Percentiles rank a stretch among this genome's conserved stretches.
Evolutionary conservation across 441 rosid genomes (phyloP).

Genomic region (Croton setiger): DNA sequence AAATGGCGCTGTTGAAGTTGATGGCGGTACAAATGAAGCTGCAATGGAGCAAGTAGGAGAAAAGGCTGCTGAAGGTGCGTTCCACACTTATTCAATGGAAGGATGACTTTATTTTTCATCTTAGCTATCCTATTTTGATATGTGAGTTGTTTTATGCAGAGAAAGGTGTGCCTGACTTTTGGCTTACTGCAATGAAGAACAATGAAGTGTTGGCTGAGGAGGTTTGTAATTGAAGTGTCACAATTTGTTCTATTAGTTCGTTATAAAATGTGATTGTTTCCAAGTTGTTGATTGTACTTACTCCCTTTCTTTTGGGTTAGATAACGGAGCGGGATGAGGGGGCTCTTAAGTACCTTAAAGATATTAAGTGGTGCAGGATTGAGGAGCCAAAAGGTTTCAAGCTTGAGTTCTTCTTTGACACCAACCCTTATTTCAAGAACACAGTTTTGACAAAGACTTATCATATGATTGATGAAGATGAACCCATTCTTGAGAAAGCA

Average conservation of each 20-base stretch:
- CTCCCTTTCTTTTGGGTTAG: conserved; percentile 30
- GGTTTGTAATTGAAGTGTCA: conserved; percentile 34
- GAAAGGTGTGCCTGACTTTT: conserved; percentile 90
- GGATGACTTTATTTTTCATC: not conserved
- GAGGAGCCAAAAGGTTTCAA: conserved; percentile 90
- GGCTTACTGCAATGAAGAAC: conserved; percentile 83
- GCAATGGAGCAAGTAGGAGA: conserved; percentile 48
- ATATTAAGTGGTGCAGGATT: conserved; percentile 72
- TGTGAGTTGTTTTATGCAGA: conserved; percentile 38
- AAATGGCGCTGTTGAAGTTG: conserved; percentile 63
- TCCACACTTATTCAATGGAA: not conserved
- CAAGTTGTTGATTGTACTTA: not conserved
- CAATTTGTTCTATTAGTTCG: not conserved
- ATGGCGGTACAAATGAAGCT: conserved; percentile 44
- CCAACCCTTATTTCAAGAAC: conserved; percentile 82
- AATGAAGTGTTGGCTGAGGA: conserved; percentile 79
- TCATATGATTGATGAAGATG: conserved; percentile 94
- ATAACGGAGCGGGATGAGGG: conserved; percentile 86
- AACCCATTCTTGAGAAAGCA: conserved; percentile 87
- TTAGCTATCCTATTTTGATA: conserved; percentile 9
- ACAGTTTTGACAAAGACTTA: conserved; percentile 74
- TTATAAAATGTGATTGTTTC: not conserved
- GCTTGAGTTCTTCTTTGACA: conserved; percentile 75
- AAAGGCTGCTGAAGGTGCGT: conserved; percentile 53
- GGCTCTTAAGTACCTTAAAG: conserved; percentile 72